Conservation (phyloP, 2,329 filamentous ascomycete genomes). For the Ceratocystis diversiconidia region DNA sequence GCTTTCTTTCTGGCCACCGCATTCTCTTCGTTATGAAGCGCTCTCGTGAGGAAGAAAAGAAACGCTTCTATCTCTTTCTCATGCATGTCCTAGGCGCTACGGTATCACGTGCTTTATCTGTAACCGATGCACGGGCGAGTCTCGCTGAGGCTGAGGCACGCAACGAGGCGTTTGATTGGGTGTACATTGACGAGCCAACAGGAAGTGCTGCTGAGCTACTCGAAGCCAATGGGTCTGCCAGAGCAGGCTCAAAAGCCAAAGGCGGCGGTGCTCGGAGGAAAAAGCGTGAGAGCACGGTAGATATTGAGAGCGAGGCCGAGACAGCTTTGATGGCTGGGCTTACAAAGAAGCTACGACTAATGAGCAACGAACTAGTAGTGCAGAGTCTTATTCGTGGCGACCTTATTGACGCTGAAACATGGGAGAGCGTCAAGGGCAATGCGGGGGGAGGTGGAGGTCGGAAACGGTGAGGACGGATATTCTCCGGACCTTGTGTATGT, state of each 20-base stretch:
- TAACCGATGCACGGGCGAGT: conserved; percentile 48
- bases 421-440: conserved; percentile 7
- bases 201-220: conserved; percentile 40
- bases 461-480: background rate
- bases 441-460: background rate
- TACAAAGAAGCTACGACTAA: conserved; percentile 45
- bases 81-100: conserved; percentile 63
- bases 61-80: conserved; percentile 65
- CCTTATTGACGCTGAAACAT: conserved; percentile 50
- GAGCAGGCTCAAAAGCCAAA: background rate
- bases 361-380: conserved; percentile 75
- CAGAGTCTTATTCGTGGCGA: conserved; percentile 83
- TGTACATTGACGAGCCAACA: conserved; percentile 59
- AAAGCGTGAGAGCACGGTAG: conserved; percentile 20
- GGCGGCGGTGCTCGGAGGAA: conserved; percentile 16
- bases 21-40: conserved; percentile 60
- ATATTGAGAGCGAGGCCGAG: conserved; percentile 1
- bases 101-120: conserved; percentile 50
- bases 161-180: conserved; percentile 49
- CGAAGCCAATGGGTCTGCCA: conserved; percentile 18
- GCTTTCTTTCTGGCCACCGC: conserved; percentile 47
- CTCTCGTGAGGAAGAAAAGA: conserved; percentile 42
- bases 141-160: conserved; percentile 29
- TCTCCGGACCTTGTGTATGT: background rate
- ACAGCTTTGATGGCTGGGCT: conserved; percentile 18